Evolutionary conservation across 768 basidiomycete genomes (phyloP).

Genomic region (Amanita rubescens): DNA sequence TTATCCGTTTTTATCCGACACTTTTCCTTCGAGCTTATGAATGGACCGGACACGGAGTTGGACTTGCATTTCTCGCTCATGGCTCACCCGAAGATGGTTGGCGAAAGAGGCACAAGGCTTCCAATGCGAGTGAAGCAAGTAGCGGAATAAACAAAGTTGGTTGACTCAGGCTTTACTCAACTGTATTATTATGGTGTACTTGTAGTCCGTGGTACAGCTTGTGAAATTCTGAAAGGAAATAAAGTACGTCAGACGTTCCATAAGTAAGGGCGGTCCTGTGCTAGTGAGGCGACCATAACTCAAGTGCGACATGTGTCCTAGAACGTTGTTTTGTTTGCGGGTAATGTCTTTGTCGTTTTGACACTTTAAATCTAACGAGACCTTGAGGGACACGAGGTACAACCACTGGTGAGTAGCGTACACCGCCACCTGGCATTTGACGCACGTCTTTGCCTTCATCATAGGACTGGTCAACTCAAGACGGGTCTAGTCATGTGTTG

Average conservation of each 20-base stretch:
- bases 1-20: conserved; percentile 37
- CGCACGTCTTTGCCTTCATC: not conserved
- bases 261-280: no score
- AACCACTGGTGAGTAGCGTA: conserved; percentile 34
- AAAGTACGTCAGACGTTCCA: no score
- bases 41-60: conserved; percentile 33
- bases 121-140: not conserved
- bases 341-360: conserved; percentile 12
- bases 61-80: conserved; percentile 27
- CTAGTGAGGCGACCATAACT: not conserved
- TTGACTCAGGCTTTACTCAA: no score
- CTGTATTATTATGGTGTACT: no score
- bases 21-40: conserved; percentile 31
- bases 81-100: conserved; percentile 32
- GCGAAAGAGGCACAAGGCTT: conserved; percentile 10
- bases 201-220: no score
- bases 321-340: conserved; percentile 32
- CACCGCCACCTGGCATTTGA: not conserved
- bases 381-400: conserved; percentile 44
- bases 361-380: not conserved
- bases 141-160: not conserved
- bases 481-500: no score
- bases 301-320: no score
- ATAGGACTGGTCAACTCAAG: no score
- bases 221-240: no score